Base-by-base conservation (phyloP, 139 green algal genomes). In the Micractinium conductrix region DNA sequence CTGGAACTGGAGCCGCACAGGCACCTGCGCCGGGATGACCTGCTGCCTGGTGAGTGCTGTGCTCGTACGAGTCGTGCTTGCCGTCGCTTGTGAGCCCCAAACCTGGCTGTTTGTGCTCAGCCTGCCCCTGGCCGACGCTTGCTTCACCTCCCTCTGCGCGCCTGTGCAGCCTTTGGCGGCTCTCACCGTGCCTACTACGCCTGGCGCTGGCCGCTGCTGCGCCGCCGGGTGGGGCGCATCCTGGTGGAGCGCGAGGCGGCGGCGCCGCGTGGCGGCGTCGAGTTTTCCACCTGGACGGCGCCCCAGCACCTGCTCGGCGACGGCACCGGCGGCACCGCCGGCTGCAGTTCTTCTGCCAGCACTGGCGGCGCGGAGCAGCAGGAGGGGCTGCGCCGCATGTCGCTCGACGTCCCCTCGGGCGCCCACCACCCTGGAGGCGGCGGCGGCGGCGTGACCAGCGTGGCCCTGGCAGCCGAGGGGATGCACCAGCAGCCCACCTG, bases 1-100 rank as follows among this genome's bases (percentile, higher is more conserved):
- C 65, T 16, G 44, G 33, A 45, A 33, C 63, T 84, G 33, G 62
- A 84, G 79, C 79, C 62, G 26, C 60, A 84, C 50, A 35, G 50
- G 33, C 79, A 84, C 60, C 79, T 84, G 63, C 38, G 38, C 17
- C n/a, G 79, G 0, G 63, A 84, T n/a, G 79, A 84, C 62, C 43
- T 84, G 22, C 44, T 84, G 63, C 60, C 65, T 38, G 79, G 79
- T 84, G 35, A 1, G 42, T 40, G n/a, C n/a, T n/a, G n/a, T n/a
- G 48, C 33, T 70, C 2, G 19, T 30, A 68, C 17, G 4, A 3
- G 19, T 2, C 22, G 14, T 55, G n/a, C n/a, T n/a, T n/a, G 10
- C 8, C 63, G 5, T 70, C 40, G 63, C 69, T 21, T 28, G 12
- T 30, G 16, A 30, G n/a, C n/a, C n/a, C n/a, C n/a, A n/a, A n/a